phyloP scores from a whole-genome alignment of 129 eudicot genomes.

The Saussurea involucrata region DNA sequence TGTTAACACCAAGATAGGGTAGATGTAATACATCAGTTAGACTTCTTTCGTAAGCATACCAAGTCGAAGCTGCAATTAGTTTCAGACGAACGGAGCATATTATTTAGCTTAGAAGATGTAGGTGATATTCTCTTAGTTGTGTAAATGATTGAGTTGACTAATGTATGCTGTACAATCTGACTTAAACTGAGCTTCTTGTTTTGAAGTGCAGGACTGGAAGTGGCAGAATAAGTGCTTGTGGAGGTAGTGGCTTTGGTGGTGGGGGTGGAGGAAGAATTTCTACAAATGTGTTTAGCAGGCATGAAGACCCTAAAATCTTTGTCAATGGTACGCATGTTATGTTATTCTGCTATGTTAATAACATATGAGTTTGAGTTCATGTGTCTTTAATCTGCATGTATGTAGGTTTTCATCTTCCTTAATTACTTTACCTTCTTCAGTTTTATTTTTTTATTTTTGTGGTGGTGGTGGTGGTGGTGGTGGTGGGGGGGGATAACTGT shows the following conservation, averaged over 20 bases:
- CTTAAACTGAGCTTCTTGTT: conserved; percentile 21
- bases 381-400: neutral
- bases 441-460: no score
- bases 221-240: conserved; percentile 82
- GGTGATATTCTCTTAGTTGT: neutral
- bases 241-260: conserved; percentile 88
- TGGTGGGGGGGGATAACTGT: no score
- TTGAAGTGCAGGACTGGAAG: conserved; percentile 70
- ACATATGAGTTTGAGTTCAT: neutral
- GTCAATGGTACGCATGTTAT: conserved; percentile 59
- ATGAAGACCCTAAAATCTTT: conserved; percentile 67
- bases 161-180: conserved; percentile 1
- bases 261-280: conserved; percentile 95
- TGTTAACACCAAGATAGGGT: neutral
- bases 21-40: neutral
- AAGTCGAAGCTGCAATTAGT: neutral
- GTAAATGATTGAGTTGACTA: neutral
- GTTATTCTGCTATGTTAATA: neutral
- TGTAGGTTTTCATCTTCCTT: neutral
- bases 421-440: no score
- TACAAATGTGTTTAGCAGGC: conserved; percentile 90
- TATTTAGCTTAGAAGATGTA: neutral
- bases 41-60: neutral
- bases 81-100: neutral
- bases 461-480: no score